Conservation (phyloP, 1,284 basidiomycete genomes). For the Heterobasidion parviporum region DNA sequence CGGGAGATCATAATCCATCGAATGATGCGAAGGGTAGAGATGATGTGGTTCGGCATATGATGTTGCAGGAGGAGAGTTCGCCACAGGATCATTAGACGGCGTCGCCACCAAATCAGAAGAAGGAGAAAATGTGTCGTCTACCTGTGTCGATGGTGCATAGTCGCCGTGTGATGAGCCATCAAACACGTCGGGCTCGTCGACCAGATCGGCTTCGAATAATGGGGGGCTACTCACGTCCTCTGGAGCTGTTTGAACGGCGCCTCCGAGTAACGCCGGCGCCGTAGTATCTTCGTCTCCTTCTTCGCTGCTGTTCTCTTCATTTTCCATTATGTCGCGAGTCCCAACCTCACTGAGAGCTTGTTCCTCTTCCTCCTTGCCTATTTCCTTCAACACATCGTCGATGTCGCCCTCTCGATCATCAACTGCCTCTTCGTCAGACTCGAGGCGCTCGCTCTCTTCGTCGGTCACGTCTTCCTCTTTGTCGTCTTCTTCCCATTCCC, state of each 20-base stretch:
- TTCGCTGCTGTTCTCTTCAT: not conserved
- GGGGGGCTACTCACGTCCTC: not conserved
- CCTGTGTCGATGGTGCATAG: not conserved
- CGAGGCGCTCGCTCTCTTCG: conserved; percentile 4
- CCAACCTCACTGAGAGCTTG: not conserved
- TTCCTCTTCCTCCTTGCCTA: conserved; percentile 14
- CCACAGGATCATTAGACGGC: conserved; percentile 9
- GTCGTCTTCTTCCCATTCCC: conserved; percentile 16
- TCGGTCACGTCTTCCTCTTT: conserved; percentile 19
- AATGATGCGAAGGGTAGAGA: not conserved
- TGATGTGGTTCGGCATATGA: not conserved
- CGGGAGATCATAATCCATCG: not conserved
- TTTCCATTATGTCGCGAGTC: not conserved
- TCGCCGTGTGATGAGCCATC: not conserved
- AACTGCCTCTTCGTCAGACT: conserved; percentile 2
- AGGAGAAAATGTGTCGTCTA: conserved; percentile 10
- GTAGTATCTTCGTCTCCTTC: not conserved
- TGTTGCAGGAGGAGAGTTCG: not conserved
- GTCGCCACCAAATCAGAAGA: conserved; percentile 11
- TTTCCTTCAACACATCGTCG: conserved; percentile 16
- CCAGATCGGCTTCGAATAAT: conserved; percentile 2
- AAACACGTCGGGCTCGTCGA: conserved; percentile 1
- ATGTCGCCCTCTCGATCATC: conserved; percentile 11
- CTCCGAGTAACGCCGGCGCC: conserved; percentile 6
- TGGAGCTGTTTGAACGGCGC: not conserved